phyloP scores from a whole-genome alignment of 768 basidiomycete species.

The Termitomyces sp. region DNA sequence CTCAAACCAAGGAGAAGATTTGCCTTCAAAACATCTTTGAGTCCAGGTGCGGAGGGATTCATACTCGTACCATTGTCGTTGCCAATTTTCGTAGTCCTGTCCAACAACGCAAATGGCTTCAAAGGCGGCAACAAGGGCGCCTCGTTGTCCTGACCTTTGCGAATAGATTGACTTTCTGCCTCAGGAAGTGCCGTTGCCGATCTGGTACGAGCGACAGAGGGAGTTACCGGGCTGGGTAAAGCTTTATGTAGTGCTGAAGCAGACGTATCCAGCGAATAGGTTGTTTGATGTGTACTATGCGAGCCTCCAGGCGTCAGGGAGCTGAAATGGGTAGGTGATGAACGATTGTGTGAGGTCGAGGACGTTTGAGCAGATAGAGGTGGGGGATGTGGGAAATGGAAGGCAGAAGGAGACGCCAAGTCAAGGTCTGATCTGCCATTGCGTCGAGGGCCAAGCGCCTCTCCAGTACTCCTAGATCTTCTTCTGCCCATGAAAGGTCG shows the following conservation, averaged over 20 bases:
- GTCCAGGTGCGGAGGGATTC: slow-evolving; percentile 42
- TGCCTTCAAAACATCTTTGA: slow-evolving; percentile 75
- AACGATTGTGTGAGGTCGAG: slow-evolving; percentile 15
- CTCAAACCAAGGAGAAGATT: not conserved
- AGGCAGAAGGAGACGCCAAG: slow-evolving; percentile 31
- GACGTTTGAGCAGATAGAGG: slow-evolving; percentile 16
- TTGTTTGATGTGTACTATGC: slow-evolving; percentile 44
- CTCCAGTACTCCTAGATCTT: slow-evolving; percentile 38
- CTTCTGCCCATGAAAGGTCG: slow-evolving; percentile 24
- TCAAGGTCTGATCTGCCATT: slow-evolving; percentile 17
- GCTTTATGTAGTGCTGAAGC: slow-evolving; percentile 22
- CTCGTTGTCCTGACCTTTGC: slow-evolving; percentile 11
- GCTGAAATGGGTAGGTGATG: slow-evolving; percentile 26
- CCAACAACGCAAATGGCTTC: slow-evolving; percentile 35
- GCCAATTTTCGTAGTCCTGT: slow-evolving; percentile 42
- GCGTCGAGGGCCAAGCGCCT: slow-evolving; percentile 14
- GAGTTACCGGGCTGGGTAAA: slow-evolving; percentile 17
- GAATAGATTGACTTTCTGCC: slow-evolving; percentile 6
- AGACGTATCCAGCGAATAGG: slow-evolving; percentile 48
- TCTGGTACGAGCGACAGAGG: slow-evolving; percentile 33
- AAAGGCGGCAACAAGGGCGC: slow-evolving; percentile 33
- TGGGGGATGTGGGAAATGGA: slow-evolving; percentile 33
- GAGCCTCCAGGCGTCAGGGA: slow-evolving; percentile 21
- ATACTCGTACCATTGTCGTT: slow-evolving; percentile 35
- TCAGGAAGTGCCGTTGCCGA: slow-evolving; percentile 38